A percentile compares a stretch with the other conserved stretches of the same genome.
phyloP scores from a whole-genome alignment of 2,329 filamentous ascomycete genomes.

The Elsinoe australis region DNA sequence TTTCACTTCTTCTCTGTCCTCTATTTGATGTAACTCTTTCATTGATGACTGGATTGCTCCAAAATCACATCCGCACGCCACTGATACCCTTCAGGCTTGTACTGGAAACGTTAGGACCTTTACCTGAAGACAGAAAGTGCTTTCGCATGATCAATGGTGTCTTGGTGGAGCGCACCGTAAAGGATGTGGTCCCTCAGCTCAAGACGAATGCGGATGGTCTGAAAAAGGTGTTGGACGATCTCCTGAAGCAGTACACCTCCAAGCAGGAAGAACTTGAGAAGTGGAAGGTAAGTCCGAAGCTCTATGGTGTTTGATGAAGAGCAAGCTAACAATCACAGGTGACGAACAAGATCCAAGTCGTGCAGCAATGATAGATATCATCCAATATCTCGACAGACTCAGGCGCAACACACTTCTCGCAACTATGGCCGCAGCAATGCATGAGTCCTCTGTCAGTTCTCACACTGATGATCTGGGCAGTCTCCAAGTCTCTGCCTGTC shows the following conservation, averaged over 20 bases:
- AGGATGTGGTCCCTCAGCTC: constrained; percentile 83
- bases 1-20: neutral
- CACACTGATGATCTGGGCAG: too few species aligned
- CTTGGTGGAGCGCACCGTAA: constrained; percentile 84
- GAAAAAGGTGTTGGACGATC: constrained; percentile 86
- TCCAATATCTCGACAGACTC: constrained; percentile 7
- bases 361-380: constrained; percentile 60
- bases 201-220: constrained; percentile 90
- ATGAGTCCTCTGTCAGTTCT: too few species aligned
- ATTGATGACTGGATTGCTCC: too few species aligned
- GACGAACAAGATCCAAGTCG: constrained; percentile 82
- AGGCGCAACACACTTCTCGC: too few species aligned
- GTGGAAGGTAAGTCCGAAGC: constrained; percentile 73
- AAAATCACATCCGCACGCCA: constrained; percentile 10
- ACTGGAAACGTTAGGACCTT: constrained; percentile 78
- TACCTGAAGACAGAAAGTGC: constrained; percentile 82
- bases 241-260: constrained; percentile 91
- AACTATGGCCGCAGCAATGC: too few species aligned
- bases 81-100: constrained; percentile 62
- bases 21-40: neutral
- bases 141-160: constrained; percentile 99
- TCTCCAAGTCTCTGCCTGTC: too few species aligned
- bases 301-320: neutral
- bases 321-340: constrained; percentile 48
- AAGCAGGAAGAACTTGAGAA: constrained; percentile 94